Base-by-base conservation (phyloP, 805 yeast species). In the Torulaspora delbrueckii region DNA sequence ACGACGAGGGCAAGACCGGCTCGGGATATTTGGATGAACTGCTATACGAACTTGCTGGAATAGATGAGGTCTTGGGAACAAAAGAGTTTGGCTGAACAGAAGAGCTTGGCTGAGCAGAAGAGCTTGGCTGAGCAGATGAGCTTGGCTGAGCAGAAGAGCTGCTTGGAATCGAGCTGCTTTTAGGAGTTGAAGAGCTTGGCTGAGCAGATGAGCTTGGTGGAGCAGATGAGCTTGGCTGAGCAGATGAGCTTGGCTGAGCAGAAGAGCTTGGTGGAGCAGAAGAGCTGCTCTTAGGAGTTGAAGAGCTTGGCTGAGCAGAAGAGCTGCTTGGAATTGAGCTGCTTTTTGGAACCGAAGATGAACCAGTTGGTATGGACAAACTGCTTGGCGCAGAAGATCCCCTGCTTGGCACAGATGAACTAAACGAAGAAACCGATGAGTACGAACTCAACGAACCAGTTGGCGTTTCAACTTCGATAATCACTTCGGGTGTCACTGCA, bases 381-480 rank as follows among this genome's bases (percentile, higher is more conserved):
- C 22, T 19, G 30, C 30, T 26, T 26, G 30, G 12, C n/a, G 2
- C 5, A n/a, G n/a, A 7, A 26, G 30, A 26, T 8, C 13, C 2
- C 13, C 30, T 26, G 12, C 8, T 3, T 26, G n/a, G 12, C 30
- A n/a, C 12, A 8, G 35, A 13, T n/a, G 33, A 30, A 30, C 16
- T n/a, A 30, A 13, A 30, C 33, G 19, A 13, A 5, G 18, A n/a
- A 14, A 14, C 4, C 18, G 33, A 14, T 13, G 33, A 13, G 31
- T 24, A 18, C 31, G 19, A 14, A 10, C 18, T 25, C 14, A 32
- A 16, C 13, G 13, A 24, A 33, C n/a, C 16, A 7, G 25, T 18
- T 22, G 53, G 53, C 5, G 48, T 50, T 14, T 43, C 40, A 22
- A 46, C 42, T 9, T 40, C 7, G 27, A n/a, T 19, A 22, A 40